Percentiles rank a stretch among this genome's conserved stretches.
These are phyloP conservation scores for Fusarium denticulatum DNA, from an alignment of 2,329 filamentous ascomycete genomes.

Conservation along the genomic window DNA sequence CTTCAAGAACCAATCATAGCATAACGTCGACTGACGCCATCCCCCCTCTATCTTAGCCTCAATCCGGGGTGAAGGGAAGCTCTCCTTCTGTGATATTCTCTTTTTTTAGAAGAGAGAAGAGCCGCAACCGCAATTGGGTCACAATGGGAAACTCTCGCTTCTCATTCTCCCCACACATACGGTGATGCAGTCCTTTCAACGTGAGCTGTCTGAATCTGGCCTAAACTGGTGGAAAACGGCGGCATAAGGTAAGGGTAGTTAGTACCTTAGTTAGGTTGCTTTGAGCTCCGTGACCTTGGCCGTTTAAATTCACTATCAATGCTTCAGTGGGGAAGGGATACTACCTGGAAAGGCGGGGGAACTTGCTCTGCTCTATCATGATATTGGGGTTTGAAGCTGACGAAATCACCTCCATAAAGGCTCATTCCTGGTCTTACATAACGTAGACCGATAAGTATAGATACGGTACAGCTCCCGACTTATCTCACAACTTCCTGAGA, in stretches of 20 bases:
- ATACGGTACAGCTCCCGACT: not conserved
- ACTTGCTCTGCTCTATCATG: not conserved
- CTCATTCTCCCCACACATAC: not conserved
- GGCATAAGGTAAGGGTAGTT: conserved; percentile 1
- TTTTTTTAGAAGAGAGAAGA: not conserved
- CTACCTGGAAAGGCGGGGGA: conserved; percentile 8
- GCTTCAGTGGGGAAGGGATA: conserved; percentile 15
- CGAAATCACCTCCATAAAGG: not conserved
- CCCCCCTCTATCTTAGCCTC: conserved; percentile 3
- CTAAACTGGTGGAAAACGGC: conserved; percentile 25
- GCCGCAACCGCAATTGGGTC: conserved; percentile 1
- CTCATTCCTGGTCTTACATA: not conserved
- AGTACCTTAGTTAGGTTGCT: not conserved
- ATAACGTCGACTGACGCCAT: not conserved
- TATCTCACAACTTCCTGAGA: no score
- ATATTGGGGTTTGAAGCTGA: not conserved
- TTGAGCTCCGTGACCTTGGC: conserved; percentile 6
- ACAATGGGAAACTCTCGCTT: not conserved
- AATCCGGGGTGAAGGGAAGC: not conserved
- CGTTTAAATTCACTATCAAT: conserved; percentile 20
- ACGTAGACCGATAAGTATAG: not conserved
- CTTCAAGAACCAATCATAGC: conserved; percentile 9
- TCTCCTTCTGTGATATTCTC: not conserved
- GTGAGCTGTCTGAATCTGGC: conserved; percentile 10
- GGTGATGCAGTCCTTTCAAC: conserved; percentile 2